These are phyloP conservation scores for Trichoderma citrinoviride DNA, from an alignment of 2,329 filamentous ascomycete species.

Conservation along the genomic window DNA sequence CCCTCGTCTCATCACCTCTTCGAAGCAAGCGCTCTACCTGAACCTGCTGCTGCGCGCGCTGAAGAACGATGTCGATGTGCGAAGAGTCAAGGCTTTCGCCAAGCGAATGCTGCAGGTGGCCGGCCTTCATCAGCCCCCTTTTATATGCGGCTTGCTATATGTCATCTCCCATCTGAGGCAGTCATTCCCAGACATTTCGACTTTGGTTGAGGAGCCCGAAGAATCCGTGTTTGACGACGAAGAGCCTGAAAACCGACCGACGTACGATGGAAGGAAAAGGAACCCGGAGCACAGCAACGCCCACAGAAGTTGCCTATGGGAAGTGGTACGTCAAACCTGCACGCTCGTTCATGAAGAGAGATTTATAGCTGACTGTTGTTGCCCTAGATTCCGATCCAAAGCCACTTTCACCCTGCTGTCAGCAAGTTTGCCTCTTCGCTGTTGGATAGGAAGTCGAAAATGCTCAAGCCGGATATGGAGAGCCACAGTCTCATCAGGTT, in stretches of 20 bases:
- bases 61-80: conserved; percentile 85
- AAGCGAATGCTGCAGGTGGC: conserved; percentile 89
- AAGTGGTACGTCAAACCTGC: conserved; percentile 62
- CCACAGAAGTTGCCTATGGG: conserved; percentile 92
- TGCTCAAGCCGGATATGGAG: conserved; percentile 85
- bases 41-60: conserved; percentile 87
- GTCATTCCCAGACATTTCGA: conserved; percentile 75
- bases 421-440: conserved; percentile 75
- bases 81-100: conserved; percentile 91
- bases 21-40: conserved; percentile 92
- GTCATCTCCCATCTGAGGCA: conserved; percentile 76
- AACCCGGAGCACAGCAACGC: conserved; percentile 91
- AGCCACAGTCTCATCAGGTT: conserved; percentile 93
- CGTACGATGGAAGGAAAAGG: conserved; percentile 86
- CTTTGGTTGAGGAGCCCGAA: conserved; percentile 78
- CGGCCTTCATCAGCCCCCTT: conserved; percentile 85
- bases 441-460: conserved; percentile 65
- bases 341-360: background rate
- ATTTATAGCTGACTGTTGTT: conserved; percentile 24
- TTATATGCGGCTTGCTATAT: conserved; percentile 90
- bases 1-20: conserved; percentile 81
- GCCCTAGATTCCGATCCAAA: conserved; percentile 38
- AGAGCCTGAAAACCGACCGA: conserved; percentile 42
- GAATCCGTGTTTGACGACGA: conserved; percentile 65
- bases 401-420: conserved; percentile 92